Base-by-base conservation (phyloP, 2,329 filamentous ascomycete genomes). In the Fusarium pilosicola region DNA sequence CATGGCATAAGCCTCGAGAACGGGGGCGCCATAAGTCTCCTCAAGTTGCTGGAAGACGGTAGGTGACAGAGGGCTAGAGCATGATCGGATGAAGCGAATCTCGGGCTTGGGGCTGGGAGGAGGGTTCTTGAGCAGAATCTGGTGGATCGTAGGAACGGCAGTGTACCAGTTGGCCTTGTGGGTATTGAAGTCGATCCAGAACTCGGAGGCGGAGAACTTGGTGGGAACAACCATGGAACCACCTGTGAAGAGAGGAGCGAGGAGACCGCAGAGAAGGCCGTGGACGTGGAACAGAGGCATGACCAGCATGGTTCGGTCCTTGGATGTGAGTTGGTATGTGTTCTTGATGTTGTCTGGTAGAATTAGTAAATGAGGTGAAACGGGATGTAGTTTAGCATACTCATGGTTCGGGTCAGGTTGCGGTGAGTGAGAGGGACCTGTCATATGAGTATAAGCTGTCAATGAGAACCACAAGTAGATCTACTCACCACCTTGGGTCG, bases 201-300 rank as follows among this genome's bases (percentile, higher is more conserved):
- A 97, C 26, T 93, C 91, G 3, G 89, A 88, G 14, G 94, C 94
- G 8, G 93, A 96, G 87, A 97, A 97, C 79, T 91, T 93, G 60
- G 86, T 78, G 5, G 94, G 94, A 10, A 97, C 92, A 65, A 97
- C 87, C 69, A 95, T 92, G 12, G 93, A 95, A 62, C 94, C 93
- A 36, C 92, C 92, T 5, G 92, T 92, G 74, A 88, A 86, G 17
- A 97, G 86, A 2, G 94, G 93, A 4, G 93, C 93, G 8, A 97
- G 87, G 76, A 97, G 93, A 26, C 90, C 94, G 69, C 94, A 95
- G 20, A 97, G 87, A 6, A 97, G 88, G n/a, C 94, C 94, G 80
- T 96, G 94, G 55, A 97, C 94, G 83, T 97, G 94, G 87, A 97
- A 97, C 5, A 97, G 88, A 24, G 94, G 94, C 94, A 97, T 97